Base-by-base conservation (phyloP, 176 grass and related monocot genomes). In the Cymbopogon citratus region DNA sequence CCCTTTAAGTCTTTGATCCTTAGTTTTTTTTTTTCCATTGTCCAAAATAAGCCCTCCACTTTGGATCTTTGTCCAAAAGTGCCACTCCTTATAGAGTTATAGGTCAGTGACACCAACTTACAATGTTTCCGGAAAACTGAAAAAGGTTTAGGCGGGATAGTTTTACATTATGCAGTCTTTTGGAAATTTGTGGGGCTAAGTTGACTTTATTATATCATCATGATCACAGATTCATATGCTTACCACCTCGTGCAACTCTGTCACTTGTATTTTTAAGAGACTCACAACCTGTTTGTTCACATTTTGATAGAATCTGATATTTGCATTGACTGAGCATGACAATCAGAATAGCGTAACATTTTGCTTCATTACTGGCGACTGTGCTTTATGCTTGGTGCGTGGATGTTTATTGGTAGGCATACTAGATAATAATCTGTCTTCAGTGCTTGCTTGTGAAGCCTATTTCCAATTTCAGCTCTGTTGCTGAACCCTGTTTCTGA, bases 1-100 rank as follows among this genome's bases (percentile, higher is more conserved):
- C 43, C 31, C 44, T 9, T 9, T 63, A 36, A 36, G 12, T 38
- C 40, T 35, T 33, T 39, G 34, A 18, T 12, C 66, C n/a, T n/a
- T n/a, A n/a, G n/a, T n/a, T 63, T 51, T 49, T 25, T 51, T 83
- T 51, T 83, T 83, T 60, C 9, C 24, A 45, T 73, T 64, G 14
- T 65, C 28, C 14, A 24, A 74, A 27, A 27, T 64, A 49, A 36
- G 57, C 39, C 57, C 13, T 38, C 6, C 56, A n/a, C 41, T 26
- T 66, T 19, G 23, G 21, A 39, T 75, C 44, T 49, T 83, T 14
- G 80, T 62, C 10, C 16, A 62, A n/a, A 33, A 33, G 57, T 59
- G 40, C 21, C 34, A 31, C 36, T 61, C n/a, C 46, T 34, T 14
- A 23, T 24, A n/a, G 51, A 19, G 33, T 34, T 14, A 23, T 24